Evolutionary conservation across 371 early-diverging fungal genomes (phyloP), one percentile per base, ranked within the genome.

Genomic region (Mucor indicus): DNA sequence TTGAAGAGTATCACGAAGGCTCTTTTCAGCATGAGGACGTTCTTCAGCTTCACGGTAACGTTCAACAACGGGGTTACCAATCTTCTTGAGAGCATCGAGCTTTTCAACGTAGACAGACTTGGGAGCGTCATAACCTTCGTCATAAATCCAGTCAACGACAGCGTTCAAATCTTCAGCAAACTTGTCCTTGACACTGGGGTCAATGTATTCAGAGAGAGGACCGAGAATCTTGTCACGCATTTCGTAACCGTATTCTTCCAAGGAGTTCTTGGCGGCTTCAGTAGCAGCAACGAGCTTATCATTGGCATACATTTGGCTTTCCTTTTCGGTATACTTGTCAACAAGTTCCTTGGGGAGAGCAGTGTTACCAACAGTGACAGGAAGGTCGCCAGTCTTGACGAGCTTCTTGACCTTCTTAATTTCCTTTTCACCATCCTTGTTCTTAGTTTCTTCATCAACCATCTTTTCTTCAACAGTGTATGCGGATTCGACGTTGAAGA

Each of bases 221-320:
- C 81, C 76, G 19, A 62, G 55, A 48, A 95, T 68, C 87, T 95
- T 93, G 69, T 79, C 77, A 52, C 98, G 92, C 55, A 87, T 89
- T n/a, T 96, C 93, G 72, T 98, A 98, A 46, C 96, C 92, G 72
- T 95, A 98, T 76, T 97, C 97, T 72, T 98, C 98, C 45, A 98
- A 84, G 23, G 90, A 81, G 80, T 98, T 98, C 77, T 91, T 89
- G 69, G 85, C 84, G 53, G 90, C 84, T 71, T 95, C 97, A 12
- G 97, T 96, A 57, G 94, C 96, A 38, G 84, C 78, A 30, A 98
- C 92, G 54, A 95, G 84, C 60, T 86, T 84, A 69, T 98, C 97
- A 21, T 83, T 64, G 15, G 87, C 63, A 41, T 72, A 67, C 96
- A 98, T 96, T 58, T 88, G 83, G 61, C 74, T 79, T 79, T 98